phyloP scores from a whole-genome alignment of 495 filamentous ascomycete species.

The Hyaloscypha finlandica region DNA sequence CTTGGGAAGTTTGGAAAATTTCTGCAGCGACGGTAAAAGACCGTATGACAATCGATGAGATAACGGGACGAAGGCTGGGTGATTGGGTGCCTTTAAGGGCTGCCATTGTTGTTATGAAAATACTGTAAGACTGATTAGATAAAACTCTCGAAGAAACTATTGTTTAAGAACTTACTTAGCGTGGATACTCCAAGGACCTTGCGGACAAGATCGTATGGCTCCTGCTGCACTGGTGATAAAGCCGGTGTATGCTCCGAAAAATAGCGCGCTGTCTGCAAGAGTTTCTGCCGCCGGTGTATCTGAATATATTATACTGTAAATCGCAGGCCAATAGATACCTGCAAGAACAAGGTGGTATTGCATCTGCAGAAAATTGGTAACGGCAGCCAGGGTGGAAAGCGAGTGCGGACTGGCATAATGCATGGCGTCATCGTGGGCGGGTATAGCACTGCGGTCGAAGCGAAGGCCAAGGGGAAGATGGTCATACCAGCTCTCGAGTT shows the following conservation, averaged over 20 bases:
- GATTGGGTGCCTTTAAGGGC: neutral
- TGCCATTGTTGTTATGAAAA: neutral
- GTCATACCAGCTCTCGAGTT: constrained; percentile 22
- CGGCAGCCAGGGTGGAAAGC: neutral
- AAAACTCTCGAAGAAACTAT: neutral
- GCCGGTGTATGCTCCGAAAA: neutral
- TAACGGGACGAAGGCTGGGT: neutral
- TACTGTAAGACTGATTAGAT: neutral
- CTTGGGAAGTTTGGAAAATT: neutral
- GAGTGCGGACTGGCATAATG: neutral
- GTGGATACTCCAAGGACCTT: neutral
- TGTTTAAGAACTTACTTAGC: neutral
- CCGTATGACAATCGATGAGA: neutral
- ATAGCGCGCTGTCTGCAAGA: neutral
- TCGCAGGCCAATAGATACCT: constrained; percentile 22
- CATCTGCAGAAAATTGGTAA: neutral
- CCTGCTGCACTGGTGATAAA: neutral
- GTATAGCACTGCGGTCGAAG: constrained; percentile 6
- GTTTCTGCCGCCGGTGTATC: neutral
- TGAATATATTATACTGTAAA: constrained; percentile 12
- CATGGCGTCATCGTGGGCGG: neutral
- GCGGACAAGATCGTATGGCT: neutral
- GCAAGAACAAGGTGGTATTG: constrained; percentile 11
- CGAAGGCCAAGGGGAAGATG: constrained; percentile 17
- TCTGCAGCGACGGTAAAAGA: neutral